Evolutionary conservation across 305 asterid species (phyloP), one percentile per base, ranked within the genome.

Genomic region (Fraxinus dipetala): DNA sequence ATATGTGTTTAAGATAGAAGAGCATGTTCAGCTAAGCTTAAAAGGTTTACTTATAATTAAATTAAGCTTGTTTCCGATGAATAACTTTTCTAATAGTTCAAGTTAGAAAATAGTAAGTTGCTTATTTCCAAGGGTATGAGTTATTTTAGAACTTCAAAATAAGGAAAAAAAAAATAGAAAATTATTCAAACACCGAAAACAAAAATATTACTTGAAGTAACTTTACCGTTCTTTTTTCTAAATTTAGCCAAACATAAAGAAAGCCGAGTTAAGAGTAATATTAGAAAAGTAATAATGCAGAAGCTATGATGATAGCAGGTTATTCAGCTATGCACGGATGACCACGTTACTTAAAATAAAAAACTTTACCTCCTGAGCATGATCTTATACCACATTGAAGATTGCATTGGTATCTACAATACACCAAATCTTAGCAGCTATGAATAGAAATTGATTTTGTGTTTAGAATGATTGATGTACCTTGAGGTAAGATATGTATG

Each of bases 401-500:
- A 22, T 63, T 63, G 72, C 31, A 63, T 59, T 6, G 11, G 31
- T 63, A 7, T 22, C 72, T 63, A 63, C 11, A 63, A 6, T 63
- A 63, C n/a, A 9, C 72, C 32, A 63, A 67, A 67, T 26, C 31
- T 67, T 67, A 26, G 74, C 74, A 67, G 74, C 36, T 0, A 67
- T 20, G 8, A 67, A 67, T 10, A 6, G 22, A 11, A 65, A 65
- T 22, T 59, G 70, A 59, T 20, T 9, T 65, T 72, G 59, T 59
- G 20, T 13, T 28, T 24, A 16, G 10, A 72, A 76, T 8, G 35
- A 72, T 32, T 81, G 38, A 67, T 82, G 11, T 79, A 94, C 99
- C 98, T 94, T 96, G 24, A 96, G 84, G 87, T 94, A 93, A 81
- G 90, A 85, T 73, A 91, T 94, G 72, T 88, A 75, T 9, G 99